Conservation (phyloP, 768 basidiomycete genomes). For the Russula compacta region DNA sequence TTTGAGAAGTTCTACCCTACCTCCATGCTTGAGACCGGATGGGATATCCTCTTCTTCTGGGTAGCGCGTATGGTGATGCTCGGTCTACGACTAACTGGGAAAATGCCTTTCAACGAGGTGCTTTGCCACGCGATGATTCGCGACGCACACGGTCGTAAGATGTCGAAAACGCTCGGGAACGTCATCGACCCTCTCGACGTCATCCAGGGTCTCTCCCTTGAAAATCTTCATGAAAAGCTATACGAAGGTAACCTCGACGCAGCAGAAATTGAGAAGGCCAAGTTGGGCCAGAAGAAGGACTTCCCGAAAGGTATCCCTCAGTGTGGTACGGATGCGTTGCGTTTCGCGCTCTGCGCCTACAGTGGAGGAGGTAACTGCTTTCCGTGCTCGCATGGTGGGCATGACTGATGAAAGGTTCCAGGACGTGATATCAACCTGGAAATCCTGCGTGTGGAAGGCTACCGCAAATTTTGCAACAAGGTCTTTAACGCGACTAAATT, state of each 20-base stretch:
- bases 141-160: conserved; percentile 97
- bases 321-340: conserved; percentile 92
- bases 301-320: conserved; percentile 99
- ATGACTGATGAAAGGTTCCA: conserved; percentile 24
- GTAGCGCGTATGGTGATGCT: conserved; percentile 97
- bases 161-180: conserved; percentile 97
- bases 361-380: conserved; percentile 64
- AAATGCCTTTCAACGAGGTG: conserved; percentile 93
- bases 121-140: conserved; percentile 98
- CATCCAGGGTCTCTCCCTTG: conserved; percentile 74
- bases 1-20: conserved; percentile 78
- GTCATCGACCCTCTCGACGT: conserved; percentile 97
- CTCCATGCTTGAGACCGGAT: conserved; percentile 91
- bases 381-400: not conserved
- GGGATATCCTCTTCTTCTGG: conserved; percentile 99
- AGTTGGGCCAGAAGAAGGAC: conserved; percentile 94
- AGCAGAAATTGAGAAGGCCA: conserved; percentile 85
- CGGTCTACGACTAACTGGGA: conserved; percentile 77
- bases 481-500: conserved; percentile 99
- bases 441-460: conserved; percentile 92
- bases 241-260: conserved; percentile 89
- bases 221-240: conserved; percentile 77
- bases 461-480: conserved; percentile 99
- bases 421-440: conserved; percentile 97
- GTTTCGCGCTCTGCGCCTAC: conserved; percentile 94